phyloP scores from a whole-genome alignment of 805 yeast genomes.

The Lachancea nothofagi region DNA sequence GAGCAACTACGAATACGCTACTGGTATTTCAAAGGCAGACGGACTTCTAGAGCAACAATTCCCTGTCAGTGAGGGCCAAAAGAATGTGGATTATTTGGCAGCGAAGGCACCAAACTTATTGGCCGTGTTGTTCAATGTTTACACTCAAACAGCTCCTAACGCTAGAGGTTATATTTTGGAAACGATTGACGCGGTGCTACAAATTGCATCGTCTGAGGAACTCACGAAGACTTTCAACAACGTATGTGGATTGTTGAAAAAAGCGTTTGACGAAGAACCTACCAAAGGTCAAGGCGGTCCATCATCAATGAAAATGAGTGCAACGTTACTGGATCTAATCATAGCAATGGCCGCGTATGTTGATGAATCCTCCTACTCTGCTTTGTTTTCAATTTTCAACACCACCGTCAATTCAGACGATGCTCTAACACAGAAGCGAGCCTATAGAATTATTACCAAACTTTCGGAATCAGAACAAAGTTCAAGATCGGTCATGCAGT shows the following conservation, averaged over 20 bases:
- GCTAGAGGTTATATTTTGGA: constrained; percentile 81
- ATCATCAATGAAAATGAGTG: constrained; percentile 49
- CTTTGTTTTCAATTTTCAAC: constrained; percentile 73
- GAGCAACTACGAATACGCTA: constrained; percentile 52
- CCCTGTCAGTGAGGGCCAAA: constrained; percentile 48
- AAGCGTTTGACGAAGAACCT: constrained; percentile 60
- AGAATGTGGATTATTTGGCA: constrained; percentile 58
- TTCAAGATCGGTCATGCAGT: constrained; percentile 44
- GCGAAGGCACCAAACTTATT: constrained; percentile 67
- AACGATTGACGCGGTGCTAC: constrained; percentile 74
- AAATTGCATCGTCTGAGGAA: constrained; percentile 62
- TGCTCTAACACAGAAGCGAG: constrained; percentile 78
- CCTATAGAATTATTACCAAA: constrained; percentile 71
- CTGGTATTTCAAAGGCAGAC: constrained; percentile 44
- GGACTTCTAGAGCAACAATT: constrained; percentile 55
- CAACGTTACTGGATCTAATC: constrained; percentile 86
- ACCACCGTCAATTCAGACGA: constrained; percentile 55
- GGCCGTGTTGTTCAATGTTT: constrained; percentile 87
- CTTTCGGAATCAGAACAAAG: constrained; percentile 69
- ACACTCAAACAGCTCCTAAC: constrained; percentile 81
- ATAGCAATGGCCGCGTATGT: constrained; percentile 84
- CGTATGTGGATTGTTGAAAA: constrained; percentile 72
- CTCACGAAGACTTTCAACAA: constrained; percentile 74
- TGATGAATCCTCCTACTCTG: constrained; percentile 62
- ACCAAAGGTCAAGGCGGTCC: constrained; percentile 28